Percentiles rank a stretch among this genome's conserved stretches.
These are phyloP conservation scores for Desmodesmus armatus DNA, from an alignment of 139 green algal species.

Conservation along the genomic window DNA sequence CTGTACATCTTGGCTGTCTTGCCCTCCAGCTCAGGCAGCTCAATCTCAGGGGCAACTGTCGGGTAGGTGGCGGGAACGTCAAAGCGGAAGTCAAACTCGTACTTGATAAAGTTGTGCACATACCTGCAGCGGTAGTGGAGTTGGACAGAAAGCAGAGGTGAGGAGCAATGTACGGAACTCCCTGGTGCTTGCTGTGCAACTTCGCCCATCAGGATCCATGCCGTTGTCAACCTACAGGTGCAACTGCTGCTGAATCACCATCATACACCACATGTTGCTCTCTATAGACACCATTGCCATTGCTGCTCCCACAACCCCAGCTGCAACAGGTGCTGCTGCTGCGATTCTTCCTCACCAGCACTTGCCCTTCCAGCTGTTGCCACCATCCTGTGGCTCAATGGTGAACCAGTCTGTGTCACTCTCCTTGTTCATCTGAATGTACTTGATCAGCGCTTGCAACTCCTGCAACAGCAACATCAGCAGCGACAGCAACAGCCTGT, in stretches of 20 bases:
- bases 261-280: no score
- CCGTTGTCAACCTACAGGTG: no score
- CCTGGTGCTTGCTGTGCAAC: no score
- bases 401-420: constrained; percentile 97
- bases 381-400: constrained; percentile 86
- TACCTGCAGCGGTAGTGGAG: constrained; percentile 68
- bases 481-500: no score
- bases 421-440: constrained; percentile 96
- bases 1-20: constrained; percentile 99
- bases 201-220: no score
- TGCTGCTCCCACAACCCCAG: no score
- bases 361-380: constrained; percentile 88
- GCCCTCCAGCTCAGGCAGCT: constrained; percentile 96
- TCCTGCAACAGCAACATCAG: constrained; percentile 69
- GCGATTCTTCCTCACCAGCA: constrained; percentile 70
- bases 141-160: no score
- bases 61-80: constrained; percentile 95
- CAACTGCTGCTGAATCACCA: no score
- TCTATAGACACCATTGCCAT: no score
- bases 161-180: no score
- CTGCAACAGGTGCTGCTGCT: no score
- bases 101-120: constrained; percentile 94
- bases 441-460: constrained; percentile 92
- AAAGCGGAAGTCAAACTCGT: constrained; percentile 98
- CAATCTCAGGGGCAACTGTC: constrained; percentile 88